Evolutionary conservation across 2,329 filamentous ascomycete genomes (phyloP).

Genomic region (Rhinocladiella mackenziei): DNA sequence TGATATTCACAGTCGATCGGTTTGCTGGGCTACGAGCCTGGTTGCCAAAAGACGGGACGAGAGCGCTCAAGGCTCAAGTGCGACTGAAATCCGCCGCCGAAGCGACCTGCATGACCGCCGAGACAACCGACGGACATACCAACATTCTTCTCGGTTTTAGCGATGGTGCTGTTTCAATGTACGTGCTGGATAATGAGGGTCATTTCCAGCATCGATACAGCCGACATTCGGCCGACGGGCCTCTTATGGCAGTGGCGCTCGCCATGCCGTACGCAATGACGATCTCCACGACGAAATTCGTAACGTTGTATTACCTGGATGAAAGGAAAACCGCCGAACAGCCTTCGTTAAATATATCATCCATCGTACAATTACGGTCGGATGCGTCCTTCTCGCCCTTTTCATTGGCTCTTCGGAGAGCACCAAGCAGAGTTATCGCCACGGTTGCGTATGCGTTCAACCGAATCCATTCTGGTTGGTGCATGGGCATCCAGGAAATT

Average conservation of each 20-base stretch:
- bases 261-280: conserved; percentile 73
- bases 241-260: conserved; percentile 66
- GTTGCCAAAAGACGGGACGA: conserved; percentile 60
- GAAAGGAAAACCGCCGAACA: conserved; percentile 49
- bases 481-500: conserved; percentile 85
- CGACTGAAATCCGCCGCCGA: conserved; percentile 27
- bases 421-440: conserved; percentile 61
- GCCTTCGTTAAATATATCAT: not conserved
- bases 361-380: conserved; percentile 47
- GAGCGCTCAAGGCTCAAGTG: conserved; percentile 54
- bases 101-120: conserved; percentile 65
- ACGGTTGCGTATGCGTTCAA: conserved; percentile 84
- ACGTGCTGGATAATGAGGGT: conserved; percentile 44
- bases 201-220: conserved; percentile 38
- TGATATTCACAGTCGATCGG: conserved; percentile 72
- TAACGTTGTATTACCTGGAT: conserved; percentile 70
- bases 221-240: conserved; percentile 56
- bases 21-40: conserved; percentile 70
- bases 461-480: conserved; percentile 74
- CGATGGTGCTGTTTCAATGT: conserved; percentile 69
- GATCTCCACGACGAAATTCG: conserved; percentile 67
- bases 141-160: conserved; percentile 66
- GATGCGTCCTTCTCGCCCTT: conserved; percentile 74
- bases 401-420: conserved; percentile 71
- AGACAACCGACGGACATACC: conserved; percentile 46